phyloP scores from a whole-genome alignment of 768 basidiomycete genomes.

The Phylloporus scabripes region DNA sequence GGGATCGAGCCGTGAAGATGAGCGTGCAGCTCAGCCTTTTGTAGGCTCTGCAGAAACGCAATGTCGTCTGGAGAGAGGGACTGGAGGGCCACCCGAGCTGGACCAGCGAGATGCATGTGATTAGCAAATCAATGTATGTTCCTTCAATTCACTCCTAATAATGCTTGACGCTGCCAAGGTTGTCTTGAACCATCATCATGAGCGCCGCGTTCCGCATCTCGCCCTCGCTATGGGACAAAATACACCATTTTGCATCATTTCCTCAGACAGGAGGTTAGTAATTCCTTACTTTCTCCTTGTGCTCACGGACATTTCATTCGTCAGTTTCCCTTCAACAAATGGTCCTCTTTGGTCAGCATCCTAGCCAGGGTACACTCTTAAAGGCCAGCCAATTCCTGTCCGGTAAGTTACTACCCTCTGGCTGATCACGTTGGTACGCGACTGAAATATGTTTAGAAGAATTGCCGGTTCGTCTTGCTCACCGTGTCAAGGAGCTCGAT shows the following conservation, averaged over 20 bases:
- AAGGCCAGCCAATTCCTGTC: conserved; percentile 86
- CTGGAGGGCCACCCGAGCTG: conserved; percentile 45
- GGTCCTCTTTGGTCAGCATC: conserved; percentile 96
- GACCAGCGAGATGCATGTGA: conserved; percentile 24
- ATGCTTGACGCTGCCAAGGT: not conserved
- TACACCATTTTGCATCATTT: conserved; percentile 87
- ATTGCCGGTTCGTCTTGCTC: conserved; percentile 87
- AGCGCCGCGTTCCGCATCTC: conserved; percentile 58
- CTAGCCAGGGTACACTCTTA: conserved; percentile 89
- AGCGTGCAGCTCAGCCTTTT: conserved; percentile 83
- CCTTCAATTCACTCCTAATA: not conserved
- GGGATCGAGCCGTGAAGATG: conserved; percentile 86
- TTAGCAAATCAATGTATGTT: not conserved
- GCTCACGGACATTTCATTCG: conserved; percentile 5
- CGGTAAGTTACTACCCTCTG: conserved; percentile 39
- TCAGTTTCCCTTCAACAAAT: conserved; percentile 94
- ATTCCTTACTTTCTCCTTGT: not conserved
- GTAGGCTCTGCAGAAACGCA: conserved; percentile 54
- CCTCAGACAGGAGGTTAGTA: conserved; percentile 84
- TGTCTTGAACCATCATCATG: conserved; percentile 22
- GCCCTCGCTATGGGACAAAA: conserved; percentile 78
- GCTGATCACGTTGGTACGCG: not conserved
- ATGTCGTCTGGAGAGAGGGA: conserved; percentile 49
- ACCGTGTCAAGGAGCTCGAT: conserved; percentile 89
- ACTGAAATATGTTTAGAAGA: conserved; percentile 56